phyloP scores from a whole-genome alignment of 2,329 filamentous ascomycete species.

The Aspergillus ibericus region DNA sequence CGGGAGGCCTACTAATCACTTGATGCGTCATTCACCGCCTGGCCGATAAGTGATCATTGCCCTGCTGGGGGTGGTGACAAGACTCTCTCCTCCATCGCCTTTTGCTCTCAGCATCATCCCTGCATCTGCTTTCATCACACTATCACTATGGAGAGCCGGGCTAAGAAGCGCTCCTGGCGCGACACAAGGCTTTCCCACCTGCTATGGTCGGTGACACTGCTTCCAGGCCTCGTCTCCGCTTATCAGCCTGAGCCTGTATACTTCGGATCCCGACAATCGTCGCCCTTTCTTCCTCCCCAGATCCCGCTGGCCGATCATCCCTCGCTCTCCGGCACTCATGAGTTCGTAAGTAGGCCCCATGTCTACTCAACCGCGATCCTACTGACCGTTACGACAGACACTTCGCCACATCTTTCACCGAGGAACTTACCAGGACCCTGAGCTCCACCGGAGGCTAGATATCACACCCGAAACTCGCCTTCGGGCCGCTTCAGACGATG shows the following conservation, averaged over 20 bases:
- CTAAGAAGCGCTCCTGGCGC: slow-evolving; percentile 16
- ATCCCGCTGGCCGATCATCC: slow-evolving; percentile 29
- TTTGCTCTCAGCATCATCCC: slow-evolving; percentile 8
- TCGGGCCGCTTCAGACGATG: slow-evolving; percentile 36
- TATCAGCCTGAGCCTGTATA: slow-evolving; percentile 24
- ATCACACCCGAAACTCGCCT: slow-evolving; percentile 63
- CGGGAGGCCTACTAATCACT: not conserved
- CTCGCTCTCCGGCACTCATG: slow-evolving; percentile 26
- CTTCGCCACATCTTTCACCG: slow-evolving; percentile 92
- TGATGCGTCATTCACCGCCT: not conserved
- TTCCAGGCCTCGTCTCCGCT: slow-evolving; percentile 24
- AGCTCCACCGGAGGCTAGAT: slow-evolving; percentile 75
- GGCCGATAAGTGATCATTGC: not conserved
- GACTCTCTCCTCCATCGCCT: not conserved
- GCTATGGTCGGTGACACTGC: slow-evolving; percentile 24
- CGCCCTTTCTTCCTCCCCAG: slow-evolving; percentile 36
- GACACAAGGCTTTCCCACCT: slow-evolving; percentile 18
- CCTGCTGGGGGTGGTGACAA: not conserved
- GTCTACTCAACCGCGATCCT: not conserved
- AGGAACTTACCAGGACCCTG: slow-evolving; percentile 75
- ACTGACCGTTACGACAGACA: slow-evolving; percentile 25
- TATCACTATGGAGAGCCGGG: slow-evolving; percentile 24
- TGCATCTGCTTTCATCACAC: slow-evolving; percentile 16
- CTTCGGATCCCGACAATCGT: slow-evolving; percentile 23
- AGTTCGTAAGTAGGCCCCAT: slow-evolving; percentile 35